Evolutionary conservation across 192 early-diverging fungal genomes (phyloP).

Genomic region (Funneliformis mosseae): DNA sequence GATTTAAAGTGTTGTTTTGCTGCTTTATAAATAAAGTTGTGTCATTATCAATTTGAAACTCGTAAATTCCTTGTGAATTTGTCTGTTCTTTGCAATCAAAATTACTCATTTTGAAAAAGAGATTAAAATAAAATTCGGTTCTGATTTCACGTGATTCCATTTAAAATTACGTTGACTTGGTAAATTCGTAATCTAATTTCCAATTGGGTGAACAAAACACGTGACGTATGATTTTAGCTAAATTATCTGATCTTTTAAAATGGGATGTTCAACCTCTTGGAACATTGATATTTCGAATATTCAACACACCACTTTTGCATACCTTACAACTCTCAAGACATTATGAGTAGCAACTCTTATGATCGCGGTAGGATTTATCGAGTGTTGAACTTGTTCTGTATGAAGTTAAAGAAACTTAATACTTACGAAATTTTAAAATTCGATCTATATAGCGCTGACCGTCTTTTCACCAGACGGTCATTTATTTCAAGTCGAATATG

Average conservation of each 20-base stretch:
- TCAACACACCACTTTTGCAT: background rate
- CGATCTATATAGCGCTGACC: slow-evolving; percentile 68
- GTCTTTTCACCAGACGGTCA: slow-evolving; percentile 99
- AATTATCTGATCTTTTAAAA: too few relatives aligned
- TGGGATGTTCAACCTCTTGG: too few relatives aligned
- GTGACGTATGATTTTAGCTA: too few relatives aligned
- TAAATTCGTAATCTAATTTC: too few relatives aligned
- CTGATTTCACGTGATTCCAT: too few relatives aligned
- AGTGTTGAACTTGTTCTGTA: background rate
- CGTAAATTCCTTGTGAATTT: background rate
- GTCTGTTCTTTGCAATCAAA: background rate
- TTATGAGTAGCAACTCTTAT: slow-evolving; percentile 45
- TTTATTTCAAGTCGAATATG: slow-evolving; percentile 99
- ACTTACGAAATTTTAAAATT: background rate
- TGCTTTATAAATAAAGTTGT: slow-evolving; percentile 27
- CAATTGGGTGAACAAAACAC: too few relatives aligned
- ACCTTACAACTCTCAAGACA: background rate
- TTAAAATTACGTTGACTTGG: too few relatives aligned
- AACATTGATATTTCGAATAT: too few relatives aligned
- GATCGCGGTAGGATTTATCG: slow-evolving; percentile 35
- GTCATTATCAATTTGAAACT: background rate
- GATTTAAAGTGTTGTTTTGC: slow-evolving; percentile 37
- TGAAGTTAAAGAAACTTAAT: background rate
- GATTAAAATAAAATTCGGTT: too few relatives aligned
- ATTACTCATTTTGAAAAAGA: background rate